Conservation (phyloP, 768 basidiomycete genomes). For the Suillus subalutaceus region DNA sequence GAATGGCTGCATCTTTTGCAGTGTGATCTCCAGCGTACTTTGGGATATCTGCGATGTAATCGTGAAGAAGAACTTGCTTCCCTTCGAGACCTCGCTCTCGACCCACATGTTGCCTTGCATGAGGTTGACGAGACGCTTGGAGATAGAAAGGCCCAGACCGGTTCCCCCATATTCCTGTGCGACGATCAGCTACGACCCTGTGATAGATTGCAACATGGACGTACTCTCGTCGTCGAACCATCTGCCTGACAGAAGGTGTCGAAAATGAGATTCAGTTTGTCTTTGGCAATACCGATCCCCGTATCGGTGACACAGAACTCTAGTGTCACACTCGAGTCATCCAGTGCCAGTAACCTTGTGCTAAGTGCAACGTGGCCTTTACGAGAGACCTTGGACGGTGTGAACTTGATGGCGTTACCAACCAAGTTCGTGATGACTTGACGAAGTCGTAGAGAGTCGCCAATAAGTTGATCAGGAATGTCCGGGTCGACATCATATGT, state of each 20-base stretch:
- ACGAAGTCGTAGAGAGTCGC: constrained; percentile 90
- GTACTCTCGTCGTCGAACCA: constrained; percentile 91
- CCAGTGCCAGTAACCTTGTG: constrained; percentile 75
- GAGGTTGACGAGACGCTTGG: constrained; percentile 92
- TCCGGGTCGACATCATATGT: constrained; percentile 95
- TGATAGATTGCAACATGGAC: constrained; percentile 30
- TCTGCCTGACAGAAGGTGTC: constrained; percentile 99
- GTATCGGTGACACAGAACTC: constrained; percentile 99
- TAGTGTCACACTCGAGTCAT: constrained; percentile 83
- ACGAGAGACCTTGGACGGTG: constrained; percentile 72
- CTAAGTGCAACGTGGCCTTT: constrained; percentile 92
- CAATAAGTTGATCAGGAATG: constrained; percentile 96
- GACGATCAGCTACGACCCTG: constrained; percentile 1
- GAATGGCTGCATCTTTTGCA: constrained; percentile 85
- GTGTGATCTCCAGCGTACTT: constrained; percentile 70
- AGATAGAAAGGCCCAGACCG: constrained; percentile 94
- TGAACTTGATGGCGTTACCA: constrained; percentile 98
- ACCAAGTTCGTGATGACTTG: constrained; percentile 96
- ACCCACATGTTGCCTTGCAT: constrained; percentile 99
- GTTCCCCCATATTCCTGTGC: constrained; percentile 94
- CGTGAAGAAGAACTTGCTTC: constrained; percentile 96
- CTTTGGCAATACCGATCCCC: constrained; percentile 98
- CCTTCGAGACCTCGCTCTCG: constrained; percentile 89
- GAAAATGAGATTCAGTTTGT: constrained; percentile 97
- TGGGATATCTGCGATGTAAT: constrained; percentile 85